These are phyloP conservation scores for Talaromyces funiculosus DNA, from an alignment of 2,329 filamentous ascomycete genomes.

Conservation along the genomic window DNA sequence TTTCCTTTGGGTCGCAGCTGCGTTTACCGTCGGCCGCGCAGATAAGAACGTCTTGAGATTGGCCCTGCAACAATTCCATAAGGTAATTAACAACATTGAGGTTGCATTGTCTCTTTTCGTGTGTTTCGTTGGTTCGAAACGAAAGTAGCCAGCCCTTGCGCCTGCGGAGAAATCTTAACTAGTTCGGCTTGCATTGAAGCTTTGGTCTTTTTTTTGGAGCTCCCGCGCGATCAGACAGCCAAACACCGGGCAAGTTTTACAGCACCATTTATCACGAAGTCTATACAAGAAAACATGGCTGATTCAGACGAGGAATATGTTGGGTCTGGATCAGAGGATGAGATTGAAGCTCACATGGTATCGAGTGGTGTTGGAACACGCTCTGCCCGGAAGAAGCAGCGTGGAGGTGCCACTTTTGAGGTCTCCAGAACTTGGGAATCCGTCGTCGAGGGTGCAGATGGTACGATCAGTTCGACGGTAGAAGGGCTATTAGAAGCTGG, in stretches of 20 bases:
- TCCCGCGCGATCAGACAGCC: not conserved
- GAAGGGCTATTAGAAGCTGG: conserved; percentile 72
- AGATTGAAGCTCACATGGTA: conserved; percentile 29
- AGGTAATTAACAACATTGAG: conserved; percentile 27
- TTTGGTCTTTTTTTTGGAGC: conserved; percentile 5
- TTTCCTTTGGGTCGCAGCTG: conserved; percentile 23
- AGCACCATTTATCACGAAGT: not conserved
- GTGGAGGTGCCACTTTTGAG: conserved; percentile 40
- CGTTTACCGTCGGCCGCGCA: conserved; percentile 19
- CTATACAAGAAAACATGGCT: conserved; percentile 29
- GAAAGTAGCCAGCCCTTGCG: conserved; percentile 1
- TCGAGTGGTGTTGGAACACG: conserved; percentile 26
- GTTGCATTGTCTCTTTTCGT: not conserved
- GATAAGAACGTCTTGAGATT: conserved; percentile 14
- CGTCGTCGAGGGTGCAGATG: conserved; percentile 72
- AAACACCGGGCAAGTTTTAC: not conserved
- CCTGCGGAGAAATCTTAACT: conserved; percentile 3
- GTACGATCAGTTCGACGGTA: conserved; percentile 65
- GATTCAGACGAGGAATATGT: conserved; percentile 51
- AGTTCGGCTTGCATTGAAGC: not conserved
- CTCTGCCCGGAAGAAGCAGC: conserved; percentile 35
- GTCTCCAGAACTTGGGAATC: conserved; percentile 56
- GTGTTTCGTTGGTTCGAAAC: not conserved
- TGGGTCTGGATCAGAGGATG: conserved; percentile 45
- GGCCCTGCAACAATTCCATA: conserved; percentile 23